Evolutionary conservation across 2,329 filamentous ascomycete genomes (phyloP).

Genomic region (Amylocarpus encephaloides): DNA sequence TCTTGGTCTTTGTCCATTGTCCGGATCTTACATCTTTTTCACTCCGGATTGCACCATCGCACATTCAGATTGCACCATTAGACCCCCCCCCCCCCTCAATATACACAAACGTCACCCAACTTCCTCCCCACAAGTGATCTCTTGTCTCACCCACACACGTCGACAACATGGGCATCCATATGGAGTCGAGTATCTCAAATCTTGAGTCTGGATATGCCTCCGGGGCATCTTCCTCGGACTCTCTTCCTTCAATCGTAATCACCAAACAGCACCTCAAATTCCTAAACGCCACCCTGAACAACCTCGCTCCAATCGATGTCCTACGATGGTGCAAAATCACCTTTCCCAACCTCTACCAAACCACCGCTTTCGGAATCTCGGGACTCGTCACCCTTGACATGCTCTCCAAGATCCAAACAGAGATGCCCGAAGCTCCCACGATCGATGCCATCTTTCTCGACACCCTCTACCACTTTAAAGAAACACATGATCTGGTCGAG

Average conservation of each 20-base stretch:
- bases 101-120: background rate
- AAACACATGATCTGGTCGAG: slow-evolving; percentile 69
- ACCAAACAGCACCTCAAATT: slow-evolving; percentile 83
- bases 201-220: slow-evolving; percentile 82
- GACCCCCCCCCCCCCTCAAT: slow-evolving; percentile 2
- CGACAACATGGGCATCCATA: slow-evolving; percentile 24
- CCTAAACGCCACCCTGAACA: slow-evolving; percentile 82
- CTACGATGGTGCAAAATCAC: slow-evolving; percentile 87
- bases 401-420: slow-evolving; percentile 65
- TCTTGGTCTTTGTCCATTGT: background rate
- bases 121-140: background rate
- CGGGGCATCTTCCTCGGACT: slow-evolving; percentile 50
- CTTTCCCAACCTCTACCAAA: slow-evolving; percentile 84
- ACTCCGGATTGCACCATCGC: background rate
- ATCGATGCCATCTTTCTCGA: slow-evolving; percentile 75
- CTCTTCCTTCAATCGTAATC: slow-evolving; percentile 73
- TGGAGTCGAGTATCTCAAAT: slow-evolving; percentile 32
- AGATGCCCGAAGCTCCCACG: slow-evolving; percentile 52
- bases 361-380: slow-evolving; percentile 75
- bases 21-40: background rate
- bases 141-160: background rate
- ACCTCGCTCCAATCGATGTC: slow-evolving; percentile 84
- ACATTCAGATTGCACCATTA: slow-evolving; percentile 11
- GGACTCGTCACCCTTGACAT: slow-evolving; percentile 81
- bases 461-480: slow-evolving; percentile 74